phyloP scores from a whole-genome alignment of 2,329 filamentous ascomycete species.

The Penicillium occitanis region DNA sequence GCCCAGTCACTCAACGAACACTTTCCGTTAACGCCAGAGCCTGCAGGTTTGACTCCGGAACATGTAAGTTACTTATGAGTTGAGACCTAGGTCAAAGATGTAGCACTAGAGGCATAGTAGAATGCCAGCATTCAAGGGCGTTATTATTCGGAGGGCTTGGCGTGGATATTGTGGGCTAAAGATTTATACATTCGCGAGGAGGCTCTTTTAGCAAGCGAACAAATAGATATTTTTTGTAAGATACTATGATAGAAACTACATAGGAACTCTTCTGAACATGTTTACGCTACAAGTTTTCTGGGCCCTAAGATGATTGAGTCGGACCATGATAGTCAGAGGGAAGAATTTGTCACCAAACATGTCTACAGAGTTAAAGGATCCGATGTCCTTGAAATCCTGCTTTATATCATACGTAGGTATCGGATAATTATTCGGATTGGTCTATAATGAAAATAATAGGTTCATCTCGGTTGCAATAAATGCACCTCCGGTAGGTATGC shows the following conservation, averaged over 20 bases:
- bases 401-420: not conserved
- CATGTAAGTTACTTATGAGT: slow-evolving; percentile 21
- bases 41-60: slow-evolving; percentile 40
- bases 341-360: not conserved
- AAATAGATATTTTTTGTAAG: not conserved
- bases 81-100: not conserved
- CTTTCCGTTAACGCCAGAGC: slow-evolving; percentile 45
- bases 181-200: not conserved
- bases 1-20: slow-evolving; percentile 37
- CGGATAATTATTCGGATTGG: not conserved
- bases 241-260: not conserved
- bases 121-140: not conserved
- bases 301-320: not conserved
- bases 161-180: not conserved
- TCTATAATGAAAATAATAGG: not conserved
- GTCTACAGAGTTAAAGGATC: not conserved
- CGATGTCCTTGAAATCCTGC: not conserved
- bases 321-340: not conserved
- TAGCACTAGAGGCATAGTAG: not conserved
- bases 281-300: not conserved
- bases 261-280: no score
- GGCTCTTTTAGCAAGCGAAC: not conserved
- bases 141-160: not conserved
- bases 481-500: not conserved
- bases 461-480: not conserved